Evolutionary conservation across 1,139 yeast species (phyloP), one percentile per base, ranked within the genome.

Genomic region (Kurtzmaniella quercitrusa): DNA sequence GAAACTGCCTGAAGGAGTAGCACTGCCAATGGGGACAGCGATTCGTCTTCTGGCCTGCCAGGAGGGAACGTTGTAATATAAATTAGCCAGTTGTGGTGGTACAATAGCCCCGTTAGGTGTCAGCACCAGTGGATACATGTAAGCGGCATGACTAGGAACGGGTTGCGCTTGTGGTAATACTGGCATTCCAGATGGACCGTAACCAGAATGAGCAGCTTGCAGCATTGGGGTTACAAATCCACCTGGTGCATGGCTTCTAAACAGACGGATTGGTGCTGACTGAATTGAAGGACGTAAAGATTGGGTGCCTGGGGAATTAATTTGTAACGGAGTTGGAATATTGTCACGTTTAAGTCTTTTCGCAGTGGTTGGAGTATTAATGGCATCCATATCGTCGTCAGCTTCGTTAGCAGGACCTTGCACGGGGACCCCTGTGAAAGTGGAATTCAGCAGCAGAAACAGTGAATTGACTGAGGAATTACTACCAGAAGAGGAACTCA

Each of bases 271-370:
- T 6, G 78, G 80, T 3, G 77, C 78, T 2, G 76, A 70, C 44
- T 65, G 74, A 42, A 71, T 71, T 18, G 57, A 48, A n/a, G 73
- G 74, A 46, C 40, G 38, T 8, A 45, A 32, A 21, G 41, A 33
- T 16, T 40, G 37, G 5, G 42, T 38, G 15, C 43, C 26, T 21
- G 47, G 36, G 12, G 50, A 44, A 1, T 48, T 57, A 53, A 70
- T 53, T 39, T 60, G 60, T 38, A 75, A 57, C 1, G 80, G 80
- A 2, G 76, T 55, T 2, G 80, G 80, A 2, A 72, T 63, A 42
- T 70, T 70, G 28, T 60, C 61, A 46, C 80, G 61, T 48, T 68
- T 73, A 46, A 75, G 59, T 33, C 76, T 59, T 50, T 72, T 72
- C 1, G 65, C 56, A 2, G 55, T 46, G 5, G 50, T 37, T 1